phyloP scores from a whole-genome alignment of 352 stramenopile genomes.

The Phytopythium chamaehyphon region DNA sequence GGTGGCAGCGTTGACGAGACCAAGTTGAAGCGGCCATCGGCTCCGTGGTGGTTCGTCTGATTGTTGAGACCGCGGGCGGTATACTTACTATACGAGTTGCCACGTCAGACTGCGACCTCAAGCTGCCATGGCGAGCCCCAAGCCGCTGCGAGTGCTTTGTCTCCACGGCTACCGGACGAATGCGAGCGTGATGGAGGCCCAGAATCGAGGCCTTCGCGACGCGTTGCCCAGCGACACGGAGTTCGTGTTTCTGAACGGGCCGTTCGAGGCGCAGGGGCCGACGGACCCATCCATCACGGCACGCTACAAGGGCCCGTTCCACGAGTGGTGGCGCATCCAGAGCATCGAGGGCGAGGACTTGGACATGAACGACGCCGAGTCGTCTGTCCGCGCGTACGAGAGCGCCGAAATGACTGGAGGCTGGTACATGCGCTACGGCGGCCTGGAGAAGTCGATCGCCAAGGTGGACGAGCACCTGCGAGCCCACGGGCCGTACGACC shows the following conservation, averaged over 20 bases:
- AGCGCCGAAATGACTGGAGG: slow-evolving; percentile 20
- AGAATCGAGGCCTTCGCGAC: slow-evolving; percentile 32
- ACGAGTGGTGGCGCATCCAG: slow-evolving; percentile 45
- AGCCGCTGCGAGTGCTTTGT: slow-evolving; percentile 42
- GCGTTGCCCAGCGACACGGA: slow-evolving; percentile 26
- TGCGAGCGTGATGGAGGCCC: slow-evolving; percentile 35
- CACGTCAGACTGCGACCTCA: no score
- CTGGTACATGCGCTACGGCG: slow-evolving; percentile 28
- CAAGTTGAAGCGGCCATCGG: background rate
- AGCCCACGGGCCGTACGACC: slow-evolving; percentile 32
- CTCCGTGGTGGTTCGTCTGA: no score
- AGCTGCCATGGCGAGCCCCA: slow-evolving; percentile 1
- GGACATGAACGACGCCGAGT: slow-evolving; percentile 30
- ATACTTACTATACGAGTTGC: no score
- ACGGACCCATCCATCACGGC: slow-evolving; percentile 30
- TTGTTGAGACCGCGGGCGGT: no score
- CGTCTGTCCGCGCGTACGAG: slow-evolving; percentile 18
- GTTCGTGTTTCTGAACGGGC: slow-evolving; percentile 38
- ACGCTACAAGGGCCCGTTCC: slow-evolving; percentile 30
- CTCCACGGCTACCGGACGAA: slow-evolving; percentile 57
- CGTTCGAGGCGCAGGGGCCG: slow-evolving; percentile 28
- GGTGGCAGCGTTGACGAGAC: no score
- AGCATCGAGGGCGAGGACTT: slow-evolving; percentile 16
- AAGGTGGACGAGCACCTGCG: slow-evolving; percentile 29
- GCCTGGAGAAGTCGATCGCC: slow-evolving; percentile 31